These are phyloP conservation scores for Amanita subjunquillea DNA, from an alignment of 768 basidiomycete species.

Conservation along the genomic window DNA sequence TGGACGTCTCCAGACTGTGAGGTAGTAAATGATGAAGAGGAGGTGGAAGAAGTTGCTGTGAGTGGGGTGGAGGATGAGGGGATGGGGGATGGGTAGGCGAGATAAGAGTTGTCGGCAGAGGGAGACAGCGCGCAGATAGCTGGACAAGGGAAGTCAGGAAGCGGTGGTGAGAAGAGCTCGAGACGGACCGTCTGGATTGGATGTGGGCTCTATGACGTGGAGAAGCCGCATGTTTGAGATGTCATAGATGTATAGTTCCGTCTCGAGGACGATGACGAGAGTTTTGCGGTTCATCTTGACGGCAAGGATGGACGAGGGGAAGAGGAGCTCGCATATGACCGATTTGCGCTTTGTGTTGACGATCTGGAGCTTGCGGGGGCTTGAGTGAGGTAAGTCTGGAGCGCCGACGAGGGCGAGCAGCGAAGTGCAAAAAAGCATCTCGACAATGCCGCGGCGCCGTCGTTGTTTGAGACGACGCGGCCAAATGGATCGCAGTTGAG, in stretches of 20 bases:
- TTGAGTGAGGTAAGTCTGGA: constrained; percentile 83
- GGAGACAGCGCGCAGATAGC: constrained; percentile 94
- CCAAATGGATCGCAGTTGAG: constrained; percentile 98
- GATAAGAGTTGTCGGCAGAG: constrained; percentile 84
- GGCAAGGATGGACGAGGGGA: constrained; percentile 93
- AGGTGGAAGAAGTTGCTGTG: constrained; percentile 22
- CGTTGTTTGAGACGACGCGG: constrained; percentile 88
- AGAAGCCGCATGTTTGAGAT: constrained; percentile 97
- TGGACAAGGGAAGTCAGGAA: constrained; percentile 17
- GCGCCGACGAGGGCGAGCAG: constrained; percentile 95
- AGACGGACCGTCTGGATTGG: constrained; percentile 82
- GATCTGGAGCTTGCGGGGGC: constrained; percentile 91
- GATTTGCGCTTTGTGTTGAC: constrained; percentile 99
- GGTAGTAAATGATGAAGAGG: constrained; percentile 18
- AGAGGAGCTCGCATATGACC: constrained; percentile 97
- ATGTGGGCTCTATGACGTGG: constrained; percentile 94
- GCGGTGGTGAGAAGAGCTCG: background rate
- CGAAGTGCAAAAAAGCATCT: constrained; percentile 99
- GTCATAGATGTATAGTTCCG: constrained; percentile 99
- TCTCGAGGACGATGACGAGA: constrained; percentile 90
- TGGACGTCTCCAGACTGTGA: constrained; percentile 64
- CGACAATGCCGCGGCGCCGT: constrained; percentile 95
- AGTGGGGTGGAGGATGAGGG: constrained; percentile 68
- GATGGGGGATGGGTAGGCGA: constrained; percentile 93
- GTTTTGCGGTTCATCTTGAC: constrained; percentile 98